Conservation (phyloP, 805 yeast genomes). For the Candida rishiriensis region DNA sequence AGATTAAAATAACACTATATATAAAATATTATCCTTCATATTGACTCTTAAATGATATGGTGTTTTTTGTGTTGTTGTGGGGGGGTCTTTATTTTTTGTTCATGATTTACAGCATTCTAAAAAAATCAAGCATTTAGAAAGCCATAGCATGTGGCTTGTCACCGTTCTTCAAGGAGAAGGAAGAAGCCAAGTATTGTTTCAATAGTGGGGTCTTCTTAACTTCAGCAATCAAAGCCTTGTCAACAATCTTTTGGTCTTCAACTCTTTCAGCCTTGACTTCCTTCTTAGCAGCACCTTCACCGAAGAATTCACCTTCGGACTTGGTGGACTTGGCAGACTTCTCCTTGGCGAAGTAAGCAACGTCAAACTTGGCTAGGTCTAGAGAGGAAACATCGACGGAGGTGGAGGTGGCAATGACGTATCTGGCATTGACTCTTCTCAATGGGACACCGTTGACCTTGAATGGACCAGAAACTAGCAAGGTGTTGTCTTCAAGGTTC, state of each 20-base stretch:
- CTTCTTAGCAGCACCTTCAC: slow-evolving; percentile 72
- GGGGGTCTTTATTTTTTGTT: too few species aligned
- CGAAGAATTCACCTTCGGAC: slow-evolving; percentile 91
- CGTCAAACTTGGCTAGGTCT: slow-evolving; percentile 87
- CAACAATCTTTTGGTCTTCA: slow-evolving; percentile 95
- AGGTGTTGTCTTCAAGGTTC: slow-evolving; percentile 95
- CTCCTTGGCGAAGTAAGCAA: slow-evolving; percentile 95
- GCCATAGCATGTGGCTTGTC: slow-evolving; percentile 98
- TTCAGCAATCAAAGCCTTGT: slow-evolving; percentile 86
- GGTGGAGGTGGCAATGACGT: slow-evolving; percentile 98
- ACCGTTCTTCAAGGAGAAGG: slow-evolving; percentile 96
- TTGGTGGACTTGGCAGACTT: slow-evolving; percentile 75
- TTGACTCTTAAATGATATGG: too few species aligned
- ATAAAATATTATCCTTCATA: too few species aligned
- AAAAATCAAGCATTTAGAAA: slow-evolving; percentile 54
- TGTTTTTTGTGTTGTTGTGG: too few species aligned
- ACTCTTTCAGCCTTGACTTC: slow-evolving; percentile 91
- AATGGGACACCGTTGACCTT: slow-evolving; percentile 99
- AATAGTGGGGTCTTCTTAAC: slow-evolving; percentile 97
- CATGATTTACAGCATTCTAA: too few species aligned
- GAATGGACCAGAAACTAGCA: slow-evolving; percentile 98
- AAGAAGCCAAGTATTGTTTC: slow-evolving; percentile 91
- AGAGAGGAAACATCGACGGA: slow-evolving; percentile 71
- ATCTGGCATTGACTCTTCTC: slow-evolving; percentile 98
- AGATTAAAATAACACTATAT: too few species aligned